A percentile compares a stretch with the other conserved stretches of the same genome.
Evolutionary conservation across 1,284 basidiomycete genomes (phyloP).

Genomic region (Sporisorium scitamineum): DNA sequence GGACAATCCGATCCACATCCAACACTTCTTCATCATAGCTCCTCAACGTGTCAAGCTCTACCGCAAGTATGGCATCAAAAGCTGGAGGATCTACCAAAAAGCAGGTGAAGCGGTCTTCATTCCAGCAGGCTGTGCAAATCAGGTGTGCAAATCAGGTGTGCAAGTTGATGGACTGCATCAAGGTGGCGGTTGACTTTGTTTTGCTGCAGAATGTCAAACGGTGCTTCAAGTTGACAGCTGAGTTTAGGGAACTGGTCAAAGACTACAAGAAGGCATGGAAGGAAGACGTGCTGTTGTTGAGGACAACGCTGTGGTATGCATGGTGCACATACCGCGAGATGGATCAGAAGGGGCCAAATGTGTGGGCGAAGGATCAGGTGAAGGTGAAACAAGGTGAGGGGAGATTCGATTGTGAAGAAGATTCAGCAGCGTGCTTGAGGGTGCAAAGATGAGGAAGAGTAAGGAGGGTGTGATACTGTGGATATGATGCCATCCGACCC

Average conservation of each 20-base stretch:
- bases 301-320: constrained; percentile 88
- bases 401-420: constrained; percentile 9
- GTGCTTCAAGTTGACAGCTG: constrained; percentile 84
- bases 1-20: constrained; percentile 89
- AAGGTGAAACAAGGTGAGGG: neutral
- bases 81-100: constrained; percentile 86
- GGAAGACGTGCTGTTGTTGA: constrained; percentile 89
- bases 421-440: constrained; percentile 19
- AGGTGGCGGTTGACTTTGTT: constrained; percentile 94
- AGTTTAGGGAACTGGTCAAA: constrained; percentile 89
- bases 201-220: constrained; percentile 88
- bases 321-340: constrained; percentile 72
- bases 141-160: too few relatives aligned
- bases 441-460: too few relatives aligned
- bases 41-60: constrained; percentile 78
- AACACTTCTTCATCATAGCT: constrained; percentile 85
- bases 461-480: too few relatives aligned
- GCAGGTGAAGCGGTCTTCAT: constrained; percentile 94
- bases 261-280: constrained; percentile 81
- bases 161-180: constrained; percentile 90
- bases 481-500: too few relatives aligned
- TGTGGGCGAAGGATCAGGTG: constrained; percentile 19
- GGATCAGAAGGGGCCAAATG: constrained; percentile 29
- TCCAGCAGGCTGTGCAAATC: constrained; percentile 93
- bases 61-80: constrained; percentile 78